Base-by-base conservation (phyloP, 2,329 filamentous ascomycete genomes). In the Colletotrichum somersetense region DNA sequence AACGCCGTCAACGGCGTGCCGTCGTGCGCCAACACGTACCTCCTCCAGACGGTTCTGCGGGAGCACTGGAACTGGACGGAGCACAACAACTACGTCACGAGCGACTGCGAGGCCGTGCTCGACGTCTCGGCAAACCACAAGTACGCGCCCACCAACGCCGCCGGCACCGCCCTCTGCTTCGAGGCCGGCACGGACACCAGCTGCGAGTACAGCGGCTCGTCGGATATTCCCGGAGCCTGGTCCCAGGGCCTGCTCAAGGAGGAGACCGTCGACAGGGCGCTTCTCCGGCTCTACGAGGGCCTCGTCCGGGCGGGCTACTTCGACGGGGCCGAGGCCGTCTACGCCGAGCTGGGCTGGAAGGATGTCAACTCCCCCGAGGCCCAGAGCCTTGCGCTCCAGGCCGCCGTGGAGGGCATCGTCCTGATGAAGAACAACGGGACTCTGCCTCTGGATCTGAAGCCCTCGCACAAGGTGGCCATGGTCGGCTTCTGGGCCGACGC, bases 1-100 rank as follows among this genome's bases (percentile, higher is more conserved):
- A 91, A 92, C 73, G 82, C 89, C 0, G 83, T 93, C 48, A 91
- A 93, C 67, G 91, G 91, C 0, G 84, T 89, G 0, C 91, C 91
- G 0, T 86, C 89, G 4, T 93, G 91, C 74, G 89, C 89, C 0
- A 88, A 88, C 75, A 82, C 84, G 0, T 93, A 89, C 75, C 83
- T 93, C 1, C 83, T 93, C 42, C 84, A 91, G 73, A 87, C 87
- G 0, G 82, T 93, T 20, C 83, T 93, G 5, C 85, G 91, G 2
- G 87, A 92, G 57, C 87, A 90, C 75, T 93, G 91, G 88, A 85
- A 84, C 58, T 93, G 90, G 85, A 88, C 85, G 0, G 84, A 86
- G 7, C 85, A 88, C 61, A 85, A 90, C 67, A 88, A 91, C 73
- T 91, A 87, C 77, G 85, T 93, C 46, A 90, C 88, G 1, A 88